phyloP scores from a whole-genome alignment of 305 asterid genomes.

The Stenogyne calaminthoides region DNA sequence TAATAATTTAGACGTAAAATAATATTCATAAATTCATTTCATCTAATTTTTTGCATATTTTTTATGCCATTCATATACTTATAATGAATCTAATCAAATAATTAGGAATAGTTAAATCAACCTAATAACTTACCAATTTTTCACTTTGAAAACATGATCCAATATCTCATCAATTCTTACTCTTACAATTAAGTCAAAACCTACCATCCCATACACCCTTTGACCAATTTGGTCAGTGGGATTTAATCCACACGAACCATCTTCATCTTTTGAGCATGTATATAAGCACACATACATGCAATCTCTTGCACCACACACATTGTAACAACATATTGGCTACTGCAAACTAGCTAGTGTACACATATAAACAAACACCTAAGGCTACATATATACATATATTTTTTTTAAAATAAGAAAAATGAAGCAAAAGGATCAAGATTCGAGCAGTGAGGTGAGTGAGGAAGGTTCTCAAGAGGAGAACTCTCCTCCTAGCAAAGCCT shows the following conservation, averaged over 20 bases:
- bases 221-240: slow-evolving; percentile 45
- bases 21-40: no score
- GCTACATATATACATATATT: neutral
- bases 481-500: slow-evolving; percentile 43
- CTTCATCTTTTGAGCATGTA: no score
- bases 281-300: slow-evolving; percentile 39
- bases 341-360: neutral
- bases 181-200: slow-evolving; percentile 28
- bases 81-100: no score
- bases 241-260: slow-evolving; percentile 28
- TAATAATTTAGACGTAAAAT: no score
- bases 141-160: neutral
- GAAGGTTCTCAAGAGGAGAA: slow-evolving; percentile 32
- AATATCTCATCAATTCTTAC: neutral
- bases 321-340: neutral
- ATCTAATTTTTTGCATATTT: no score
- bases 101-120: neutral
- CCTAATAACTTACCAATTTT: neutral
- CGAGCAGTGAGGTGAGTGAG: slow-evolving; percentile 32
- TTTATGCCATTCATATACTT: no score
- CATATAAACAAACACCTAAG: neutral
- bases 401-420: slow-evolving; percentile 29
- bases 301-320: slow-evolving; percentile 25
- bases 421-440: slow-evolving; percentile 43
- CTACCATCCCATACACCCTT: slow-evolving; percentile 24